Base-by-base conservation (phyloP, 352 stramenopile genomes). In the Hyaloperonospora brassicae region DNA sequence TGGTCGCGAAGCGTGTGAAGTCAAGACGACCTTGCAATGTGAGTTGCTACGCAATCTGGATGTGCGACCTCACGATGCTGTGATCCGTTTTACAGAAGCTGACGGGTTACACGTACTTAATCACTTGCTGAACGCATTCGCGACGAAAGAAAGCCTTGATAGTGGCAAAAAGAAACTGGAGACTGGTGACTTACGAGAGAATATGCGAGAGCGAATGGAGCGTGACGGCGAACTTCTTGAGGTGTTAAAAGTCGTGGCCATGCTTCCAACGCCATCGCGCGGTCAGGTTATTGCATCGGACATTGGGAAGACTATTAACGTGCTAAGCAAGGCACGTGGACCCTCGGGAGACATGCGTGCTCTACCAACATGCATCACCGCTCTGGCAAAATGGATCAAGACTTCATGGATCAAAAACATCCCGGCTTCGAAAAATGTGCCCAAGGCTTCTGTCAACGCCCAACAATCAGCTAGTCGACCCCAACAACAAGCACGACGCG, bases 361-460 rank as follows among this genome's bases (percentile, higher is more conserved):
- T 10, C 46, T 86, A 13, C 74, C 80, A 7, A 69, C 66, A 50
- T 73, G 64, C 31, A 69, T 86, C 24, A 56, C 36, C 1, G 66
- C 70, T 23, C 55, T 88, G 27, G 76, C 78, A 5, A 83, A 76
- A 66, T 91, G 78, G 78, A 86, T 91, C 52, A 85, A 81, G 46
- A 64, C 52, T 40, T 81, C 71, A 25, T 89, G 80, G 80, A 66
- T 81, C 2, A 56, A 71, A 22, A 77, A 73, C 23, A 83, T 87
- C 23, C 54, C 76, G 14, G 31, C 57, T 39, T 51, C 47, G 9
- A 5, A 56, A 6, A 60, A 68, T 31, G 39, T 30, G 13, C 47
- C 35, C 4, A 70, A 65, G 24, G 25, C 55, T 21, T 11, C 49
- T 11, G 24, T 24, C 12, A 44, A 49, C 3, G 25, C 48, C 51